Evolutionary conservation across 768 basidiomycete species (phyloP), one percentile per base, ranked within the genome.

Genomic region (Paxillus rubicundulus): DNA sequence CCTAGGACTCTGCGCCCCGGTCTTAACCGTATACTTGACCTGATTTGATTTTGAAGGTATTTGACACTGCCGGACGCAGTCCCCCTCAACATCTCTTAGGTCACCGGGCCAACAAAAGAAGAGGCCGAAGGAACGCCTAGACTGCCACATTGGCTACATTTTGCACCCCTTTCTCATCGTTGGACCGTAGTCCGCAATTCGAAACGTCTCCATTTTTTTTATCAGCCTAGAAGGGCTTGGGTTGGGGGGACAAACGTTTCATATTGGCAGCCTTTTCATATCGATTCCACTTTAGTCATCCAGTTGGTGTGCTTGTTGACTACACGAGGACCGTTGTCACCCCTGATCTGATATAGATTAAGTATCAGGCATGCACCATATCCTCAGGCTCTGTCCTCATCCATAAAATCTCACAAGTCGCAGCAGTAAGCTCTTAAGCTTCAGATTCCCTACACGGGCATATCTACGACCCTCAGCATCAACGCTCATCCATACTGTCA

Each of bases 301-400:
- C 57, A 52, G 45, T 43, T 42, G 30, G 44, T 50, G 60, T 54
- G 49, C 50, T 50, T 53, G 52, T 44, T 47, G 36, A 10, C 43
- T 36, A 20, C 34, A 34, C 51, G 33, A 30, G 62, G 69, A 70
- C 69, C 63, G 48, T 60, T 69, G 67, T 33, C 67, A 70, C 67
- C 61, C 66, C 43, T 45, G 58, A 59, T 65, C 58, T 44, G 49
- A 65, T 69, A 56, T 60, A 53, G 54, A 57, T 63, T 56, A 56
- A 57, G 27, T 17, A 37, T n/a, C 40, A 36, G 13, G 49, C 24
- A 58, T 62, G 58, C 43, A 30, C 28, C 52, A 44, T 48, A 56
- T 60, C 49, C 49, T 52, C 55, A 38, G 32, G 17, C 39, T 56
- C 42, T 45, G 41, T 45, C 45, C 53, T 40, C 49, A 61, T 53